phyloP scores from a whole-genome alignment of 2,329 filamentous ascomycete species.

The Cordyceps fumosorosea region DNA sequence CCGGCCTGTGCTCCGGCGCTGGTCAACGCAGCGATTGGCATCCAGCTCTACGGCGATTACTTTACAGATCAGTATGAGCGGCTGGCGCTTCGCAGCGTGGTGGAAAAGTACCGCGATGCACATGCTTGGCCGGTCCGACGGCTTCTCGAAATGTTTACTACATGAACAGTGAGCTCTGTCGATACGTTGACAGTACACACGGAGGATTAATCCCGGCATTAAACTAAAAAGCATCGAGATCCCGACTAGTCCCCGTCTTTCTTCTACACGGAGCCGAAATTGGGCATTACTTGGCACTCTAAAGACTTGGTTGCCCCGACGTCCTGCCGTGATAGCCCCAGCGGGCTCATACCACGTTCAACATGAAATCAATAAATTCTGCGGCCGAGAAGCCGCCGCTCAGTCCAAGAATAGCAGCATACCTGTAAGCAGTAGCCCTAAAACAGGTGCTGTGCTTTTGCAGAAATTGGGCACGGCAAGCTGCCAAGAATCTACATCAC shows the following conservation, averaged over 20 bases:
- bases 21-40: slow-evolving; percentile 33
- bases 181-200: too few species aligned
- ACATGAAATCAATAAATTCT: neutral
- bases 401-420: too few species aligned
- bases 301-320: neutral
- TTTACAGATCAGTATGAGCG: slow-evolving; percentile 35
- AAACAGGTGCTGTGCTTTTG: too few species aligned
- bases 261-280: neutral
- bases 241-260: too few species aligned
- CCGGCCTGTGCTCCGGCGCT: slow-evolving; percentile 31
- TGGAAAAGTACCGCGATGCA: slow-evolving; percentile 38
- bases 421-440: slow-evolving; percentile 5
- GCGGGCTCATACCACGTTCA: too few species aligned
- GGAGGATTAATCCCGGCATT: too few species aligned
- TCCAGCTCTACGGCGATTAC: slow-evolving; percentile 36
- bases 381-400: neutral
- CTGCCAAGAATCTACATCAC: neutral
- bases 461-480: neutral
- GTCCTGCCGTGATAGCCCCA: neutral
- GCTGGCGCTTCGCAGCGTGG: slow-evolving; percentile 30
- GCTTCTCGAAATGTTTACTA: slow-evolving; percentile 29
- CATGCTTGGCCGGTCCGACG: slow-evolving; percentile 34
- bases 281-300: neutral
- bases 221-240: too few species aligned
- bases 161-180: neutral